A percentile compares a stretch with the other conserved stretches of the same genome.
phyloP scores from a whole-genome alignment of 331 rosid genomes.

The Acacia pycnantha region DNA sequence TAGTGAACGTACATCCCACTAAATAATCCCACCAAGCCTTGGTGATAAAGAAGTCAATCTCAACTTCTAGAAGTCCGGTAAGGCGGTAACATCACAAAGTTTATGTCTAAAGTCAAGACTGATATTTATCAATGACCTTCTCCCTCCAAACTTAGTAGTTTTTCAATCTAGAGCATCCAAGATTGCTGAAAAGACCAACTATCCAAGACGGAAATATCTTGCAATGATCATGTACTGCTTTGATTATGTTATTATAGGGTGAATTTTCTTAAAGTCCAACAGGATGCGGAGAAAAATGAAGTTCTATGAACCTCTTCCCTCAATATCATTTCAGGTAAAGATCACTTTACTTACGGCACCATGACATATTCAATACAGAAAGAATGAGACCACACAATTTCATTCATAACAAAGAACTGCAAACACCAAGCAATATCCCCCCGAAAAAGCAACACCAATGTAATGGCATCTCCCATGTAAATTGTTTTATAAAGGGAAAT shows the following conservation, averaged over 20 bases:
- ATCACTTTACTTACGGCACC: neutral
- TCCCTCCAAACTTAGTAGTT: neutral
- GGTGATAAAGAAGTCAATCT: neutral
- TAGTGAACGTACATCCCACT: neutral
- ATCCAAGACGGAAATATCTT: neutral
- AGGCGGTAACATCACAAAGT: neutral
- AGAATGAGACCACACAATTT: neutral
- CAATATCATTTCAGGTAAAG: neutral
- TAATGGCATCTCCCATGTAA: neutral
- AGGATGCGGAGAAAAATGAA: neutral
- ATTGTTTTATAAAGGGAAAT: too few species aligned
- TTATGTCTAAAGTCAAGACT: neutral
- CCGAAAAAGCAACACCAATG: neutral
- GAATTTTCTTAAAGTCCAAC: neutral
- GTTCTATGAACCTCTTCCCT: neutral
- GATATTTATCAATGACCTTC: neutral
- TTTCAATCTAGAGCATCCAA: too few species aligned
- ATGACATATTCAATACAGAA: neutral
- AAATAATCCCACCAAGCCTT: neutral
- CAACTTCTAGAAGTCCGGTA: neutral
- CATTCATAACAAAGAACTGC: conserved; percentile 8
- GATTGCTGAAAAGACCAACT: neutral
- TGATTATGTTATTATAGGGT: neutral
- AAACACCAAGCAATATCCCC: neutral
- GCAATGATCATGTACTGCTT: neutral